A percentile compares a stretch with the other conserved stretches of the same genome.
These are phyloP conservation scores for Botrytis aclada DNA, from an alignment of 2,329 filamentous ascomycete species.

Conservation along the genomic window DNA sequence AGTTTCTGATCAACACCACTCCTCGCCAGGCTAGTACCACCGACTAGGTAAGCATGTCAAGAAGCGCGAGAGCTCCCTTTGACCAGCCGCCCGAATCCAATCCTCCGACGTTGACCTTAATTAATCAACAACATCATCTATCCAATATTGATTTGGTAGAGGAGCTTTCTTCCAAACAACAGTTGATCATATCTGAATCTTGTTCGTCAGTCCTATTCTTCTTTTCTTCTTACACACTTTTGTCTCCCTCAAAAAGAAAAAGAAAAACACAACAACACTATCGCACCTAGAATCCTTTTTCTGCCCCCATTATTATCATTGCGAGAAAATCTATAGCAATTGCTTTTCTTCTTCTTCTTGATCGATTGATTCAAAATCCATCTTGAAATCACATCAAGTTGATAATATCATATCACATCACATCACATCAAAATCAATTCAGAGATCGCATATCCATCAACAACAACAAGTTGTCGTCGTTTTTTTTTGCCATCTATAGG, in stretches of 20 bases:
- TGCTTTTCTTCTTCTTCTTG: constrained; percentile 18
- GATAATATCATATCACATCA: constrained; percentile 19
- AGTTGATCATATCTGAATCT: constrained; percentile 27
- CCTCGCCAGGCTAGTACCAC: neutral
- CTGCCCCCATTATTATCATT: constrained; percentile 26
- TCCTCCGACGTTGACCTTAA: neutral
- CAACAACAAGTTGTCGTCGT: constrained; percentile 25
- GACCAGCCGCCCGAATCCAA: neutral
- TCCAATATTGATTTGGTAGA: constrained; percentile 13
- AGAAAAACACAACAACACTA: neutral
- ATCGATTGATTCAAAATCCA: constrained; percentile 8
- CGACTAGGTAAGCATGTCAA: neutral
- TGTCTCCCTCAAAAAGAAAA: constrained; percentile 24
- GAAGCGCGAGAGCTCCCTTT: constrained; percentile 14
- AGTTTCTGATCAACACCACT: neutral
- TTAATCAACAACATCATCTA: constrained; percentile 4
- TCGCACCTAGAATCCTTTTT: constrained; percentile 32
- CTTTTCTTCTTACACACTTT: constrained; percentile 22
- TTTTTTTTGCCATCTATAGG: constrained; percentile 26
- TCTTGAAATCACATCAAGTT: constrained; percentile 8
- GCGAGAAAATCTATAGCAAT: constrained; percentile 12
- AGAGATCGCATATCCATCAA: constrained; percentile 19
- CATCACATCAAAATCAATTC: constrained; percentile 14
- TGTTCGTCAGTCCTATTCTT: constrained; percentile 38
- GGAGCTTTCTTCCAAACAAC: constrained; percentile 1